Conservation (phyloP, 306 rosid genomes). For the Medicago arabica region DNA sequence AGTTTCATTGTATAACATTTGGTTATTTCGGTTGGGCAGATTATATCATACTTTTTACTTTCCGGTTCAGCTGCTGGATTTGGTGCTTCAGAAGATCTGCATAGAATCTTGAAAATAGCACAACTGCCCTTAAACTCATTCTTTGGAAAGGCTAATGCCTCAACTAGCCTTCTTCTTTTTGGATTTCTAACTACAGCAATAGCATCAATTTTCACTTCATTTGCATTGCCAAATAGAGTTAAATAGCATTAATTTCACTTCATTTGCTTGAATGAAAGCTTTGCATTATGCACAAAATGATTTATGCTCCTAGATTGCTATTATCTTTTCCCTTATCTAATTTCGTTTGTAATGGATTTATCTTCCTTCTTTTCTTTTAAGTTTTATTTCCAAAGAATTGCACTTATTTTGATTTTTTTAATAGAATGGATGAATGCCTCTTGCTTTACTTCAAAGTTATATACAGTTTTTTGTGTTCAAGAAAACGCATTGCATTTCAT, state of each 20-base stretch:
- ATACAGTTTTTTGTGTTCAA: too few species aligned
- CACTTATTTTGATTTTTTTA: conserved; percentile 3
- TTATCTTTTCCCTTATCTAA: background rate
- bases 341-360: background rate
- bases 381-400: background rate
- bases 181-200: conserved; percentile 56
- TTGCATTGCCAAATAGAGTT: conserved; percentile 44
- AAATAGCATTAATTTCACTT: too few species aligned
- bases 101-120: background rate
- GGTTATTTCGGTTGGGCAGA: conserved; percentile 37
- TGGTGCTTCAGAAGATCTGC: conserved; percentile 55
- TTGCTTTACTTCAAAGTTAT: too few species aligned
- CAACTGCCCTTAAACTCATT: conserved; percentile 11
- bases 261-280: background rate
- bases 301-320: background rate
- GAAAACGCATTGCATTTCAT: too few species aligned
- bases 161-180: conserved; percentile 54
- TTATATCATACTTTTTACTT: conserved; percentile 56
- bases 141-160: conserved; percentile 51
- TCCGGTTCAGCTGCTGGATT: conserved; percentile 70
- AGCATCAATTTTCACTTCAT: conserved; percentile 58
- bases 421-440: background rate
- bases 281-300: background rate
- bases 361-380: background rate
- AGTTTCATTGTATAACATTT: background rate